Evolutionary conservation across 306 rosid species (phyloP), one percentile per base, ranked within the genome.

Genomic region (Cucumis cinereus): DNA sequence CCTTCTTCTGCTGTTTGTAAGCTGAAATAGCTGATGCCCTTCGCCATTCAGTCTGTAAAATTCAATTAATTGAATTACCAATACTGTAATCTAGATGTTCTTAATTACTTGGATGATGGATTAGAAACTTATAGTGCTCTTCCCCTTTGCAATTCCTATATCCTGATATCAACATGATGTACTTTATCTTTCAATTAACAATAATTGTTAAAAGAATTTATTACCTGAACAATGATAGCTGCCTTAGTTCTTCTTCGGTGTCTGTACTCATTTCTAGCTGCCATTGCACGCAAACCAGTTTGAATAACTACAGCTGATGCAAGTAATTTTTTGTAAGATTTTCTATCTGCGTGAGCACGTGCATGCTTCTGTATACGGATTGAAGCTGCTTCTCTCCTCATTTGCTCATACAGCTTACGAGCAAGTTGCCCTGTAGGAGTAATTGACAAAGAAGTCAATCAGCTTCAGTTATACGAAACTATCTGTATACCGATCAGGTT

Each of bases 381-480:
- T 53, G 96, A 85, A 80, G 97, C 97, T 69, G 95, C 88, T 88
- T 88, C 95, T 82, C 86, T 84, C 74, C 93, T 82, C 91, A 91
- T 86, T 7, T 87, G 47, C 67, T 84, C 90, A 57, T 89, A 91
- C 41, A 86, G 77, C 74, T 84, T 54, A 53, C 91, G 86, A 12
- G 97, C 95, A 79, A 88, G 90, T 84, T 83, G 87, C 17, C 90
- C 97, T 91, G 86, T 68, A 79, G 26, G 67, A 16, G 20, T 62
- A 81, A 74, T 70, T 50, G 64, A 1, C 33, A 54, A 59, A 20
- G 62, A 73, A 74, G 76, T 8, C 57, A 59, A 75, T 63, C 36
- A 22, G 54, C 47, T 15, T 70, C 57, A 70, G 75, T 9, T 41
- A 41, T 22, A 24, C 26, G 47, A 70, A 70, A 70, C 23, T 45